Evolutionary conservation across 2,329 filamentous ascomycete genomes (phyloP), one percentile per base, ranked within the genome.

Genomic region (Talaromyces sp.): DNA sequence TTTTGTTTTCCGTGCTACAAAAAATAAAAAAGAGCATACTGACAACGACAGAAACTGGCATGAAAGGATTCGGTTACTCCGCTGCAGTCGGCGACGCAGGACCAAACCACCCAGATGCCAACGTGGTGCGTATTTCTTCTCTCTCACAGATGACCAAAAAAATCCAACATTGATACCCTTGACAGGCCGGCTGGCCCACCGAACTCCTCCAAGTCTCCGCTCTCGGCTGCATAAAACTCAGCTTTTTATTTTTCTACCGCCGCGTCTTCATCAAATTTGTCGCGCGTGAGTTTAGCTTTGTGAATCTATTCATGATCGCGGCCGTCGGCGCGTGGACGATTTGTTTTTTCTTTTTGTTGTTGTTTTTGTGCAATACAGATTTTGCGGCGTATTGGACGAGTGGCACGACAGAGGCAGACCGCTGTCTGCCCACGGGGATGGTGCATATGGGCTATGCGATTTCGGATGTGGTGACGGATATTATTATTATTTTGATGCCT

Each of bases 221-320:
- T 1, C 36, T 42, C 16, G 55, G 55, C 18, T 57, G 31, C 33
- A 57, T 57, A 16, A 57, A 57, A 30, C 55, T 57, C 9, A 57
- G 55, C 18, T 44, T 57, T 9, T 27, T 57, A 16, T 57, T 57
- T 33, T 57, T 57, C n/a, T 57, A 57, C 34, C 55, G 55, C 18
- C 55, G 55, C n/a, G 33, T 57, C 18, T 57, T 57, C 55, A 8
- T 23, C 18, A 44, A 42, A 16, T 40, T 36, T 4, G 33, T 40
- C 4, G 33, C 33, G 2, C 27, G 33, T 7, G 55, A 42, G 18
- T 57, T 57, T 23, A 28, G 27, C 55, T 23, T 31, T 12, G 30
- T 27, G 9, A 42, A 31, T 23, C 3, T 57, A 1, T 40, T 42
- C 55, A 42, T 42, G 33, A 31, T 44, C 9, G 23, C 18, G 4